Evolutionary conservation across 352 stramenopile genomes (phyloP), one percentile per base, ranked within the genome.

Genomic region (Globisporangium lucens): DNA sequence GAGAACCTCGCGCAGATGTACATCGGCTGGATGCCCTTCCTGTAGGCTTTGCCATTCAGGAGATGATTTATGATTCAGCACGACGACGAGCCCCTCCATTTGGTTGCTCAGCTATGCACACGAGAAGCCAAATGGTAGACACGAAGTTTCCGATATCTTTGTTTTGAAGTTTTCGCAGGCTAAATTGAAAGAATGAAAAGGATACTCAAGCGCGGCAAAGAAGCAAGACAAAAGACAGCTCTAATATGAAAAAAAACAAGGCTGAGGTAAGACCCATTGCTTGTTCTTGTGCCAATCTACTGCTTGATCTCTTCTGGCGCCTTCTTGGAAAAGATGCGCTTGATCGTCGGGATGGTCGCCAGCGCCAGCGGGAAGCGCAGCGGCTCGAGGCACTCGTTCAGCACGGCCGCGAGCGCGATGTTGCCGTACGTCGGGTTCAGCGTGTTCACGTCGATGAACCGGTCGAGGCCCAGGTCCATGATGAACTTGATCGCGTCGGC

Each of bases 1-100:
- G 88, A 96, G 69, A 98, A 98, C 65, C 84, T 98, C 41, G 89
- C 90, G 33, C 89, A 97, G 71, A 98, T 98, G 94, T 98, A 98
- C 77, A 96, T 98, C 61, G 95, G 95, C 13, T 98, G 93, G 94
- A 98, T 98, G 91, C 93, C 90, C 5, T 97, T 97, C 67, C 71
- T 98, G 3, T 95, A 70, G 59, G 17, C 30, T 56, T 30, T 29
- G 12, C 9, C 47, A 55, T 55, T 12, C 47, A 27, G 20, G 20
- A 17, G 41, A 49, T 49, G 41, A 49, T 46, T 43, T 35, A 35
- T 35, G 30, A 35, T 6, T 35, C 36, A 43, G 36, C 36, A 43
- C 36, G 10, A 12, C 36, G 36, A 17, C 13, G 6, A 35, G 52
- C 27, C 24, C 10, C 15, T 24, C 27, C 20, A 8, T 15, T 38